A percentile compares a stretch with the other conserved stretches of the same genome.
phyloP scores from a whole-genome alignment of 257 asterid genomes.

The Fraxinus quadrangulata region DNA sequence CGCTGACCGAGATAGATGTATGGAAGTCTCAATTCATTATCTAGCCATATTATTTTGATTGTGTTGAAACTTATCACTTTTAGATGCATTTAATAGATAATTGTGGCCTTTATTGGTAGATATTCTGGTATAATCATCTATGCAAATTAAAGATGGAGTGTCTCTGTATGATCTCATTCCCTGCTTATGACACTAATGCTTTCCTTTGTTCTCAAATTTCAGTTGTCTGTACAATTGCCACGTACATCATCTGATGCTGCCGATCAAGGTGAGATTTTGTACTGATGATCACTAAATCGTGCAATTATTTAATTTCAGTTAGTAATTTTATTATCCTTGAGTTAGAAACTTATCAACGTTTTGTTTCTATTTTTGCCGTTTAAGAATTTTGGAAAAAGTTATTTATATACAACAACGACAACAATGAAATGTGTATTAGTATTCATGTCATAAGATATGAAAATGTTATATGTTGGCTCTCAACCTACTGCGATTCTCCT shows the following conservation, averaged over 20 bases:
- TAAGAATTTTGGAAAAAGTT: not conserved
- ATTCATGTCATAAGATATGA: not conserved
- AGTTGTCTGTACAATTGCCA: slow-evolving; percentile 72
- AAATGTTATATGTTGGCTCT: not conserved
- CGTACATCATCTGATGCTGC: slow-evolving; percentile 64
- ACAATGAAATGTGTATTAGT: not conserved
- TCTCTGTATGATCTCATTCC: slow-evolving; percentile 19
- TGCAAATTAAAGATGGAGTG: slow-evolving; percentile 4
- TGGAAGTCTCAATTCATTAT: slow-evolving; percentile 35
- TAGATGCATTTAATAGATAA: slow-evolving; percentile 26
- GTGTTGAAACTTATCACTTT: not conserved
- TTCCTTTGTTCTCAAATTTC: slow-evolving; percentile 37
- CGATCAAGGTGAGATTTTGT: slow-evolving; percentile 78
- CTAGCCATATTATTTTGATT: slow-evolving; percentile 11
- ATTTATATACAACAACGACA: not conserved
- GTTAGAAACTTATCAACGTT: not conserved
- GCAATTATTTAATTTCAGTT: slow-evolving; percentile 35
- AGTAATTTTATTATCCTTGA: slow-evolving; percentile 19
- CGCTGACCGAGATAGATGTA: slow-evolving; percentile 91
- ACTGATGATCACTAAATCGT: slow-evolving; percentile 38
- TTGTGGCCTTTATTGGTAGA: slow-evolving; percentile 20
- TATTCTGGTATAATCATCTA: slow-evolving; percentile 13
- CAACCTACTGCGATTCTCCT: not conserved
- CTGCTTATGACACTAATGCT: slow-evolving; percentile 28
- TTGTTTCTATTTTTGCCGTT: not conserved